Evolutionary conservation across 2,329 filamentous ascomycete genomes (phyloP), one percentile per base, ranked within the genome.

Genomic region (Alternaria ethzedia): DNA sequence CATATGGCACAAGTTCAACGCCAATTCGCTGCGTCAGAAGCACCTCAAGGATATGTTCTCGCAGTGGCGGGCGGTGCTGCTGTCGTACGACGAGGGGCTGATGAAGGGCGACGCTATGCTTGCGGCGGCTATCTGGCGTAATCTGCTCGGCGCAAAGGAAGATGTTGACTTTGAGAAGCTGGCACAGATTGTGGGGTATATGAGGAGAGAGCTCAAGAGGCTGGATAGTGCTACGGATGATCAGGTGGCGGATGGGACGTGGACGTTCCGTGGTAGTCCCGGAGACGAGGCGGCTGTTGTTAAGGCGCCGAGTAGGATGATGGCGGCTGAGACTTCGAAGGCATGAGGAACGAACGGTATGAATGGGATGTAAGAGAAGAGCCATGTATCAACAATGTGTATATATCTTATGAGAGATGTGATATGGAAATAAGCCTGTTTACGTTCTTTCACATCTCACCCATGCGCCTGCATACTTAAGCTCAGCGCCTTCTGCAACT

Each of bases 61-160:
- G 63, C 94, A 97, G 82, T 99, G 95, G 93, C 90, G 96, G 59
- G 96, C 94, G 28, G 84, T 94, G 58, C 85, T 97, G 21, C 86
- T 94, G 8, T 92, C 93, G 2, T 96, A 94, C 78, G 93, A 96
- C 77, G 92, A 96, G 82, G 93, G 91, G 0, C 77, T 96, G 47
- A 85, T 89, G 69, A 90, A 89, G 79, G 91, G 91, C 10, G 93
- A 96, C 77, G 90, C 91, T 13, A 87, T 92, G 59, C 85, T 96
- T 13, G 92, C 90, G 4, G 86, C 91, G 45, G 96, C 96, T 9
- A 85, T 99, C 51, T 99, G 96, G 96, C 87, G 96, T 75, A 98
- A 98, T 80, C 78, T 99, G 59, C 97, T 93, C 85, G 94, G 95
- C 82, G 93, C 88, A 21, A 83, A 83, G 49, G 84, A 88, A 62